Conservation (phyloP, 306 rosid species). For the Malus fusca region DNA sequence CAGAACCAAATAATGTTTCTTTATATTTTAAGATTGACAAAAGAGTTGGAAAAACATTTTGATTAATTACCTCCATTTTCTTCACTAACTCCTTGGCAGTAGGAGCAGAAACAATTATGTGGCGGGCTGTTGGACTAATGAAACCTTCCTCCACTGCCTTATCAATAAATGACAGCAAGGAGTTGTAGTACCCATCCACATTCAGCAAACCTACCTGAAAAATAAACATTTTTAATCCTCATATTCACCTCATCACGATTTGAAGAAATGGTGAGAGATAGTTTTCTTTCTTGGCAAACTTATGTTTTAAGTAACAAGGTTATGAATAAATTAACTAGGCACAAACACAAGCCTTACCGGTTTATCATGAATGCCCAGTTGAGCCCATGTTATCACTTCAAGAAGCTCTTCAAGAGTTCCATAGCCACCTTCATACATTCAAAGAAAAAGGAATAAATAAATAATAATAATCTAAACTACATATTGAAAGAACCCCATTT, state of each 20-base stretch:
- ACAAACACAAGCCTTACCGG: conserved; percentile 39
- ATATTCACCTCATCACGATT: not conserved
- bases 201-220: conserved; percentile 87
- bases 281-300: not conserved
- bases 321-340: too few relatives aligned
- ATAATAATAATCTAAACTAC: not conserved
- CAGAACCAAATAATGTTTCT: not conserved
- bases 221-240: not conserved
- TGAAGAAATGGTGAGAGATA: not conserved
- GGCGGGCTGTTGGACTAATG: conserved; percentile 79
- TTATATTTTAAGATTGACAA: not conserved
- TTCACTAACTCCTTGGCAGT: conserved; percentile 72
- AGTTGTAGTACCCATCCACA: conserved; percentile 92
- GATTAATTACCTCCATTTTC: conserved; percentile 66
- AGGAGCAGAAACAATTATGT: conserved; percentile 86
- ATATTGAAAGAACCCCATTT: too few relatives aligned
- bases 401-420: conserved; percentile 99
- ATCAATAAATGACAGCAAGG: conserved; percentile 77
- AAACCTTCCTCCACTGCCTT: conserved; percentile 97
- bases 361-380: conserved; percentile 94
- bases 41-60: not conserved
- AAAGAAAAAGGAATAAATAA: not conserved
- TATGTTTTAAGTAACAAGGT: not conserved
- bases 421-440: conserved; percentile 64
- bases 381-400: conserved; percentile 97